Evolutionary conservation across 2,329 filamentous ascomycete genomes (phyloP).

Genomic region (Fusarium equiseti): DNA sequence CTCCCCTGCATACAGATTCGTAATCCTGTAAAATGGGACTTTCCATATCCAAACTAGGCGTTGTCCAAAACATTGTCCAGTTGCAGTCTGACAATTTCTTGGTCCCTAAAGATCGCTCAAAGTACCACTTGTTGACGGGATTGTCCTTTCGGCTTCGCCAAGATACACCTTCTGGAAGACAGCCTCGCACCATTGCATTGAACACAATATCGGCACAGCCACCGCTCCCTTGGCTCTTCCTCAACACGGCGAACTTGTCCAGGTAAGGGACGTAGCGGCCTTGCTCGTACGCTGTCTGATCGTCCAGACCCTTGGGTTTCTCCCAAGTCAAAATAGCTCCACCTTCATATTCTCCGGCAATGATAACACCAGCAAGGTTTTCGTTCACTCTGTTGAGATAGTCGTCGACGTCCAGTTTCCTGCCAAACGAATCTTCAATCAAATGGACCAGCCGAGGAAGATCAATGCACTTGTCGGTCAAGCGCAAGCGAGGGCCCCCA

Average conservation of each 20-base stretch:
- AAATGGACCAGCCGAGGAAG: slow-evolving; percentile 84
- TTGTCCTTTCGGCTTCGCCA: slow-evolving; percentile 93
- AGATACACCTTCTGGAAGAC: slow-evolving; percentile 89
- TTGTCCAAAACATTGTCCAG: slow-evolving; percentile 99
- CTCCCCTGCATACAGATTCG: slow-evolving; percentile 76
- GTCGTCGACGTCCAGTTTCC: slow-evolving; percentile 83
- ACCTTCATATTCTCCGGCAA: slow-evolving; percentile 96
- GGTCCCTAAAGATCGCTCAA: slow-evolving; percentile 86
- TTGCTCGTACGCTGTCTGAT: slow-evolving; percentile 65
- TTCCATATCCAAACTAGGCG: slow-evolving; percentile 70
- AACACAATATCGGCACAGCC: slow-evolving; percentile 97
- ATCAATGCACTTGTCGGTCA: slow-evolving; percentile 86
- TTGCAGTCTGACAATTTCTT: slow-evolving; percentile 84
- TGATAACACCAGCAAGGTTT: slow-evolving; percentile 89
- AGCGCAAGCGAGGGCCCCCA: slow-evolving; percentile 70
- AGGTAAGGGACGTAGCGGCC: slow-evolving; percentile 87
- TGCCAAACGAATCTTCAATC: slow-evolving; percentile 93
- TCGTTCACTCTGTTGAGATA: slow-evolving; percentile 86
- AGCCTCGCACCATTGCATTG: slow-evolving; percentile 91
- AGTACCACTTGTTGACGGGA: slow-evolving; percentile 99
- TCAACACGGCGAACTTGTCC: slow-evolving; percentile 96
- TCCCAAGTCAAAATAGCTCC: slow-evolving; percentile 97
- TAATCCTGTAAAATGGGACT: slow-evolving; percentile 73
- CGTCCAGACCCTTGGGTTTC: slow-evolving; percentile 70
- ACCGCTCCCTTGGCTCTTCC: slow-evolving; percentile 86